Conservation (phyloP, 1,284 basidiomycete species). For the Ustilago esculenta region DNA sequence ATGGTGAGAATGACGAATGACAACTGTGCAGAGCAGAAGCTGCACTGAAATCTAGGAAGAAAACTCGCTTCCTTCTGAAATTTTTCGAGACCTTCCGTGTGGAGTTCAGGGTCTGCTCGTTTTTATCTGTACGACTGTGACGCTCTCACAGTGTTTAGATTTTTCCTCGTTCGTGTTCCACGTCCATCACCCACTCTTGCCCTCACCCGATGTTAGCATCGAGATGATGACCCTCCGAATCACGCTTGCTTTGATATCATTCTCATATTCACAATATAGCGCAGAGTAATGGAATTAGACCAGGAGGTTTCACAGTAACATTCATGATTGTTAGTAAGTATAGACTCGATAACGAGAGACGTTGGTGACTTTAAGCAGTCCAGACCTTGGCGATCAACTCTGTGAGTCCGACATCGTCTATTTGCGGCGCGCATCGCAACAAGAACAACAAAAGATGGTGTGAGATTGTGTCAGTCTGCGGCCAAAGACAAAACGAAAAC, state of each 20-base stretch:
- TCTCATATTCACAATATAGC: no score
- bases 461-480: no score
- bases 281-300: no score
- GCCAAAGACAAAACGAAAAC: no score
- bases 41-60: constrained; percentile 14
- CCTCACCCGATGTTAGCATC: no score
- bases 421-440: not conserved
- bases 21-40: not conserved
- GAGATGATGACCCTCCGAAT: no score
- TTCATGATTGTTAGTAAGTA: constrained; percentile 8
- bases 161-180: no score
- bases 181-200: no score
- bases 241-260: no score
- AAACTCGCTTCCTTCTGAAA: constrained; percentile 23
- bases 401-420: constrained; percentile 84
- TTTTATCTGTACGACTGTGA: not conserved
- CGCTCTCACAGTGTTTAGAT: constrained; percentile 4
- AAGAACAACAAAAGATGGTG: no score
- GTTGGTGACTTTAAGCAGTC: constrained; percentile 71
- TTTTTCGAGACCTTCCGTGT: constrained; percentile 25
- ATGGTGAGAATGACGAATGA: no score
- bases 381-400: constrained; percentile 77
- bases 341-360: not conserved
- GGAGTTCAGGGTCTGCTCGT: constrained; percentile 39
- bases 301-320: not conserved